These are phyloP conservation scores for Colletotrichum tanaceti DNA, from an alignment of 2,329 filamentous ascomycete species.

Conservation along the genomic window DNA sequence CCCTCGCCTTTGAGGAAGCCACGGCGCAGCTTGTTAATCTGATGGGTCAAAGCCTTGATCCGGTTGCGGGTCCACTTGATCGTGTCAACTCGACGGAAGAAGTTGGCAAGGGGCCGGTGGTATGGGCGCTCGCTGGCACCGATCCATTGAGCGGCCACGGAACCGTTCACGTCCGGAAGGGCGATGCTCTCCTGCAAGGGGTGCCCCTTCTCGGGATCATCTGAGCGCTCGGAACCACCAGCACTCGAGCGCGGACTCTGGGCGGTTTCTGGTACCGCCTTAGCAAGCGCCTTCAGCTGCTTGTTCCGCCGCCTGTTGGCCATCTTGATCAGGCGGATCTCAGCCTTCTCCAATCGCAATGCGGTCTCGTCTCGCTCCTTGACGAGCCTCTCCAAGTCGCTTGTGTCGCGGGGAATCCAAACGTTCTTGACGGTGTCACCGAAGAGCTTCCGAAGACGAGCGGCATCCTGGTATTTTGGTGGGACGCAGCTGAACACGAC, in stretches of 20 bases:
- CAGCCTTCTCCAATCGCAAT: conserved; percentile 83
- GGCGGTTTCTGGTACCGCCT: conserved; percentile 41
- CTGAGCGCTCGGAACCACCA: conserved; percentile 29
- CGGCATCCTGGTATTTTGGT: conserved; percentile 77
- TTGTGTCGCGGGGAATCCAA: conserved; percentile 83
- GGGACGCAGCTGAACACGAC: conserved; percentile 94
- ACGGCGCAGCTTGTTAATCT: conserved; percentile 72
- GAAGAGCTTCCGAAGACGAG: conserved; percentile 80
- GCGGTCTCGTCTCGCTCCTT: conserved; percentile 79
- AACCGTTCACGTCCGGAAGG: conserved; percentile 57
- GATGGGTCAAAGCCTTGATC: conserved; percentile 53
- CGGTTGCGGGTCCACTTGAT: conserved; percentile 85
- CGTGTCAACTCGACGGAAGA: conserved; percentile 92
- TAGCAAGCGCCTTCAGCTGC: conserved; percentile 38
- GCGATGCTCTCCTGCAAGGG: conserved; percentile 46
- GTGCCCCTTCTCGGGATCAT: conserved; percentile 40
- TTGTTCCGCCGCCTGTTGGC: conserved; percentile 62
- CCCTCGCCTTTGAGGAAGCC: conserved; percentile 69
- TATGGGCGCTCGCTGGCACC: conserved; percentile 78
- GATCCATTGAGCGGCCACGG: conserved; percentile 79
- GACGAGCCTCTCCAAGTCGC: conserved; percentile 80
- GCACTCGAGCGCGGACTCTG: conserved; percentile 41
- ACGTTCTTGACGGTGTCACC: conserved; percentile 82
- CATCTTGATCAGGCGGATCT: conserved; percentile 82
- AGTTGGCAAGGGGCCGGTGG: conserved; percentile 73